Base-by-base conservation (phyloP, 2,329 filamentous ascomycete genomes). In the Sporothrix euskadiensis region DNA sequence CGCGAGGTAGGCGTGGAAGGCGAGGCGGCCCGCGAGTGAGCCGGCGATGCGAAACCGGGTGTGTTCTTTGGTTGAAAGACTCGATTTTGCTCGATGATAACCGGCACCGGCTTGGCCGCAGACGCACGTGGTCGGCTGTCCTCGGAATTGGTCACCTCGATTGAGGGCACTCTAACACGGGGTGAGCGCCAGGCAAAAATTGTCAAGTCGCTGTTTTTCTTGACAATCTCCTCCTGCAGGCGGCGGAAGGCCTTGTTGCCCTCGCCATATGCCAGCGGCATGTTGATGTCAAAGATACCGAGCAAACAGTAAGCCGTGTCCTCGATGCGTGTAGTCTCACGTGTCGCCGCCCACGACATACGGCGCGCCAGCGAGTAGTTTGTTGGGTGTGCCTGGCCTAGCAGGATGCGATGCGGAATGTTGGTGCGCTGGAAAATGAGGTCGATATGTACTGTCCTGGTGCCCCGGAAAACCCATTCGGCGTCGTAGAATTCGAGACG, bases 401-500 rank as follows among this genome's bases (percentile, higher is more conserved):
- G 16, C 0, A 80, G 76, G 2, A 77, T 69, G 16, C 61, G 52
- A 0, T 41, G 30, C 2, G 75, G 71, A 35, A 82, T 79, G 7
- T 75, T 71, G 4, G 80, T 78, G 44, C 77, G 72, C 0, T 56
- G 7, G 0, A 72, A 66, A 19, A 80, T 74, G 7, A 63, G 10
- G 1, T 59, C n/a, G 2, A 65, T 56, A 6, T 80, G 56, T 0
- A 73, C 68, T 2, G 56, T 30, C 66, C 78, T 80, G 1, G 75
- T 77, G 1, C 80, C 81, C 1, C 81, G 72, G 0, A 57, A 71
- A 0, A 44, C 30, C 81, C 81, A 83, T 2, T 69, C 61, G 0
- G 19, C 12, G 52, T 79, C 75, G 75, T 78, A 82, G 73, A 84
- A 83, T 3, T 74, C 30, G 0, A 82, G 26, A 0, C 74, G 56